A percentile compares a stretch with the other conserved stretches of the same genome.
phyloP scores from a whole-genome alignment of 768 basidiomycete species.

The Zangia roseola region DNA sequence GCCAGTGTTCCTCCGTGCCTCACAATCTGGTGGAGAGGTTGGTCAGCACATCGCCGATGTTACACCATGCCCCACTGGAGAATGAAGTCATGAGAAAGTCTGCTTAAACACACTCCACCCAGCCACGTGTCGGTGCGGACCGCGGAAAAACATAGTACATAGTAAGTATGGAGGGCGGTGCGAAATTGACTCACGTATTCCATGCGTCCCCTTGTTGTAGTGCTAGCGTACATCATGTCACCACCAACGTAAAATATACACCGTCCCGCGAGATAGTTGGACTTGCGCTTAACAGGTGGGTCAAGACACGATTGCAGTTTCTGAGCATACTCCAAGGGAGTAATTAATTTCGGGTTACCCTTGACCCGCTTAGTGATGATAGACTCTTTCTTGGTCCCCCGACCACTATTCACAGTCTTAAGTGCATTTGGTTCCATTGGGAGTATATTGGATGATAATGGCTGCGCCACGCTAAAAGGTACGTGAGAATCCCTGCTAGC shows the following conservation, averaged over 20 bases:
- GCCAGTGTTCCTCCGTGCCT: too few relatives aligned
- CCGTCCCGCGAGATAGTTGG: slow-evolving; percentile 48
- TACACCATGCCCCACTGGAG: too few relatives aligned
- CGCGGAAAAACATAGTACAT: neutral
- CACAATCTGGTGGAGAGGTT: too few relatives aligned
- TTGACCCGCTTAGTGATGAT: slow-evolving; percentile 33
- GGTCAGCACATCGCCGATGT: too few relatives aligned
- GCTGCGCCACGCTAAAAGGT: neutral
- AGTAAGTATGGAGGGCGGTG: neutral
- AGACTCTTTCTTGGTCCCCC: slow-evolving; percentile 2
- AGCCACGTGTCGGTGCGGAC: too few relatives aligned
- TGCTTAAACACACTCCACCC: too few relatives aligned
- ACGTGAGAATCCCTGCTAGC: neutral
- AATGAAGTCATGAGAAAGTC: neutral
- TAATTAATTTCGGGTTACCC: slow-evolving; percentile 41
- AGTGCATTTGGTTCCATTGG: slow-evolving; percentile 9
- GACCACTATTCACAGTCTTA: slow-evolving; percentile 24
- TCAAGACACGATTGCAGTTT: slow-evolving; percentile 39
- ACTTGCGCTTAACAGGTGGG: slow-evolving; percentile 18
- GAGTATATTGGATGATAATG: neutral
- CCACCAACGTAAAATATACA: slow-evolving; percentile 58
- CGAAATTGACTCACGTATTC: slow-evolving; percentile 47
- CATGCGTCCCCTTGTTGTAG: slow-evolving; percentile 56
- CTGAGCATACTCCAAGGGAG: slow-evolving; percentile 54
- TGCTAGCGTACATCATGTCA: slow-evolving; percentile 53